Percentiles rank a stretch among this genome's conserved stretches.
phyloP scores from a whole-genome alignment of 176 grass and related monocot genomes.

The Dendrocalamus sinicus region DNA sequence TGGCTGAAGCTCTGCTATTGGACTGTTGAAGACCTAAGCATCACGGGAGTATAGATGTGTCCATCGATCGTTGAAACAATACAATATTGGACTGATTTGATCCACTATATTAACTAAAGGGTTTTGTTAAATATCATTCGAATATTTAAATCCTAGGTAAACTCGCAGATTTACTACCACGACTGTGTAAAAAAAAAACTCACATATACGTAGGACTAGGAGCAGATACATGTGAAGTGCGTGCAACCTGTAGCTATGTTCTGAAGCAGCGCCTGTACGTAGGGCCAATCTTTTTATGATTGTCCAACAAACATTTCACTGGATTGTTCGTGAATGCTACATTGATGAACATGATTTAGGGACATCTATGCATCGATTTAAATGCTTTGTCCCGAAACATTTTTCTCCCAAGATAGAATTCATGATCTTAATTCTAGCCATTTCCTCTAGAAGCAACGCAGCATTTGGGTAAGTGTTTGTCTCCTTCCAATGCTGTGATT shows the following conservation, averaged over 20 bases:
- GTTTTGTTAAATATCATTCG: no score
- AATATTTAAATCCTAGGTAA: neutral
- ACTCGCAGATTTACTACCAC: neutral
- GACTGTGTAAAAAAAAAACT: neutral
- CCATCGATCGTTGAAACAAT: neutral
- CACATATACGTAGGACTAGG: neutral
- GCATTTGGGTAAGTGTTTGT: neutral
- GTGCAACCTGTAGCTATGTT: neutral
- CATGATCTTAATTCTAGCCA: neutral
- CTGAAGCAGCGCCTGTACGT: slow-evolving; percentile 28
- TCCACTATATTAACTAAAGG: neutral
- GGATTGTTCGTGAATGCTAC: slow-evolving; percentile 51
- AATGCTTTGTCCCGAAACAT: slow-evolving; percentile 47
- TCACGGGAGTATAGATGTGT: neutral
- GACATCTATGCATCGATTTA: slow-evolving; percentile 55
- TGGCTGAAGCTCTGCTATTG: no score
- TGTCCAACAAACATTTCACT: slow-evolving; percentile 57
- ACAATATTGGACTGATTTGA: neutral
- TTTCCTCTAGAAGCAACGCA: neutral
- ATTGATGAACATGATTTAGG: slow-evolving; percentile 60
- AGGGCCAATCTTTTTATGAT: slow-evolving; percentile 37
- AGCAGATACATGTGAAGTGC: neutral
- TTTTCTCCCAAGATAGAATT: neutral
- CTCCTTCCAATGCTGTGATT: neutral
- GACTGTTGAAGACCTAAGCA: no score